phyloP scores from a whole-genome alignment of 2,329 filamentous ascomycete species.

The Beauveria medogensis region DNA sequence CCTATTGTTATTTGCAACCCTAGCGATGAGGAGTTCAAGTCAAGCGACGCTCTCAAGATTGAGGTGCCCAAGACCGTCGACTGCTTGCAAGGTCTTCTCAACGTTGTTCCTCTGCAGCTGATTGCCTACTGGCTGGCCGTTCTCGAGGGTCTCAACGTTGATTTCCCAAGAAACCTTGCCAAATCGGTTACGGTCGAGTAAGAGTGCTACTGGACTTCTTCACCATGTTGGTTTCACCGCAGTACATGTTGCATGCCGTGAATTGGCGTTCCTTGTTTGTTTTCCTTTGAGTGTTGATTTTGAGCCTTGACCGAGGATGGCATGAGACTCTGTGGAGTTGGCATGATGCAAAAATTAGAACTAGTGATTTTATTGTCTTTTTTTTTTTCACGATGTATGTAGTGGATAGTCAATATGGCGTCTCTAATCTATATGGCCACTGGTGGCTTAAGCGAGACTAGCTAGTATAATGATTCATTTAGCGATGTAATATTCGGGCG shows the following conservation, averaged over 20 bases:
- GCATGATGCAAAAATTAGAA: slow-evolving; percentile 3
- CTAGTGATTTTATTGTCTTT: not conserved
- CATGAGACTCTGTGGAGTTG: not conserved
- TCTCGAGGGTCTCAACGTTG: slow-evolving; percentile 90
- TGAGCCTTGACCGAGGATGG: not conserved
- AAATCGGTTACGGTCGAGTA: slow-evolving; percentile 99
- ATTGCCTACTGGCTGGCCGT: slow-evolving; percentile 99
- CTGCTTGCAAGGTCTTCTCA: slow-evolving; percentile 89
- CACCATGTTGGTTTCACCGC: not conserved
- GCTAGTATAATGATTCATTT: slow-evolving; percentile 7
- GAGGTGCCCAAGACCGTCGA: slow-evolving; percentile 96
- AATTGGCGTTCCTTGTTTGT: not conserved
- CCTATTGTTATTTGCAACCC: slow-evolving; percentile 98
- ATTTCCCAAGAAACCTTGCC: slow-evolving; percentile 96
- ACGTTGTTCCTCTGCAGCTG: slow-evolving; percentile 93
- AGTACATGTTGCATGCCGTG: not conserved
- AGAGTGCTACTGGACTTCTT: slow-evolving; percentile 17
- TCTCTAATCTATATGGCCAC: not conserved
- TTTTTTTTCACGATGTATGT: not conserved
- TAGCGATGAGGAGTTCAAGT: slow-evolving; percentile 78
- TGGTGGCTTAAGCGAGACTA: not conserved
- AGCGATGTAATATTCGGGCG: not conserved
- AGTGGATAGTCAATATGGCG: not conserved
- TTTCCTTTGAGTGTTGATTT: not conserved
- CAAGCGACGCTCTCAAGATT: slow-evolving; percentile 88